Conservation (phyloP, 2,329 filamentous ascomycete species). For the Bertia moriformis region DNA sequence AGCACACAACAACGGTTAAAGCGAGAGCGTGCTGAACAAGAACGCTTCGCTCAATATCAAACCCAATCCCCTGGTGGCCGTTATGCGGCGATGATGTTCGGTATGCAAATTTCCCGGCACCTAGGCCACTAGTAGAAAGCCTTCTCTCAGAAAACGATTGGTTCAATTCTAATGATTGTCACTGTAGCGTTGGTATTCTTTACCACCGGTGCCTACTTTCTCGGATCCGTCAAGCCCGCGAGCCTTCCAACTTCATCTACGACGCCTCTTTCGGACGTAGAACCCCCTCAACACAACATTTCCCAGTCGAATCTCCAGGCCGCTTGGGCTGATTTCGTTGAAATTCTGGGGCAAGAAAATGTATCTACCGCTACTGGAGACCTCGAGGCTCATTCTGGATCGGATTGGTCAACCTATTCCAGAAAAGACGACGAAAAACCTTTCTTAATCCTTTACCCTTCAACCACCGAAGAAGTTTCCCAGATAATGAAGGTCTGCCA, state of each 20-base stretch:
- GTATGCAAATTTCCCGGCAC: constrained; percentile 9
- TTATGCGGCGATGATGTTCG: constrained; percentile 17
- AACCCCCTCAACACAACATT: constrained; percentile 35
- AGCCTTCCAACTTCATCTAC: constrained; percentile 36
- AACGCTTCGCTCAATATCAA: constrained; percentile 27
- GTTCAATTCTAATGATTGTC: constrained; percentile 4
- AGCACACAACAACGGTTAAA: constrained; percentile 42
- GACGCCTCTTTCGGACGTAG: constrained; percentile 28
- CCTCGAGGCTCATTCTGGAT: constrained; percentile 49
- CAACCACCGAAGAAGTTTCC: constrained; percentile 48
- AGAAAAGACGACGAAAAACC: constrained; percentile 30
- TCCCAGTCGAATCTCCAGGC: constrained; percentile 42
- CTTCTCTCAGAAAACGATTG: no score
- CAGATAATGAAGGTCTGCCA: constrained; percentile 46
- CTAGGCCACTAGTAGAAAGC: no score
- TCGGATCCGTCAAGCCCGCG: constrained; percentile 31
- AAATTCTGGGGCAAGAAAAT: constrained; percentile 46
- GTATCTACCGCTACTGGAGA: constrained; percentile 35
- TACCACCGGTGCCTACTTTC: constrained; percentile 35
- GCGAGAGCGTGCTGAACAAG: constrained; percentile 40
- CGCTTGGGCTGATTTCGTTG: constrained; percentile 47
- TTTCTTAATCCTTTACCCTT: constrained; percentile 50
- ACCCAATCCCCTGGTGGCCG: constrained; percentile 19
- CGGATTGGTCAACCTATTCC: constrained; percentile 59
- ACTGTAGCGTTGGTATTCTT: constrained; percentile 31